Base-by-base conservation (phyloP, 2,329 filamentous ascomycete genomes). In the Claviceps monticola region DNA sequence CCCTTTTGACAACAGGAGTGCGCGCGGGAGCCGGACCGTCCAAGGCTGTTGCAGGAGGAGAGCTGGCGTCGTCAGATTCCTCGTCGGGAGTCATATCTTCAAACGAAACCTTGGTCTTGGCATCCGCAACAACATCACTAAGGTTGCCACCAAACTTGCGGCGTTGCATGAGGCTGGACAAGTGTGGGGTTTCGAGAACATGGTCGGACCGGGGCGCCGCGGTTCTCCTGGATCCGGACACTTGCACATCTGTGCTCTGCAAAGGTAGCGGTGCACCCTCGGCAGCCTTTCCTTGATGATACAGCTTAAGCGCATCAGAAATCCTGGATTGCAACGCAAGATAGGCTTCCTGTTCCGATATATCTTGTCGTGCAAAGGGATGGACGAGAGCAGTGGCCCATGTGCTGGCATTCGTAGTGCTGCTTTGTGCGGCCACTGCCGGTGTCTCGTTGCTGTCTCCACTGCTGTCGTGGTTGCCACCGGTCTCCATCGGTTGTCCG, bases 401-500 rank as follows among this genome's bases (percentile, higher is more conserved):
- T 11, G 55, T 37, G 29, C 21, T 36, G 38, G 26, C 46, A 21
- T 17, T 34, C 29, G 29, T 34, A 34, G 9, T 21, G 13, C 46
- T 52, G 29, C 50, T 29, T 36, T 54, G 50, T 37, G 53, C 29
- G 17, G 19, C n/a, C 9, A 17, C 19, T 17, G 29, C 41, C 36
- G 34, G 39, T 29, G 53, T 48, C 13, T 58, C 46, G 50, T 61
- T 62, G 47, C 62, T 61, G 39, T 66, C 63, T 41, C 55, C 58
- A 41, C 47, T 34, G 19, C 29, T 11, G 9, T 34, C 29, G 9
- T 34, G 29, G 9, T 29, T 46, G 51, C 64, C 59, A 2, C 57
- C 52, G 8, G 57, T 56, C 19, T 95, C 86, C 53, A 95, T 80
- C 13, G 85, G 81, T 58, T 90, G 83, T 50, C 93, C 93, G 59